Conservation (phyloP, 2,329 filamentous ascomycete species). For the Xenoacremonium recifei region DNA sequence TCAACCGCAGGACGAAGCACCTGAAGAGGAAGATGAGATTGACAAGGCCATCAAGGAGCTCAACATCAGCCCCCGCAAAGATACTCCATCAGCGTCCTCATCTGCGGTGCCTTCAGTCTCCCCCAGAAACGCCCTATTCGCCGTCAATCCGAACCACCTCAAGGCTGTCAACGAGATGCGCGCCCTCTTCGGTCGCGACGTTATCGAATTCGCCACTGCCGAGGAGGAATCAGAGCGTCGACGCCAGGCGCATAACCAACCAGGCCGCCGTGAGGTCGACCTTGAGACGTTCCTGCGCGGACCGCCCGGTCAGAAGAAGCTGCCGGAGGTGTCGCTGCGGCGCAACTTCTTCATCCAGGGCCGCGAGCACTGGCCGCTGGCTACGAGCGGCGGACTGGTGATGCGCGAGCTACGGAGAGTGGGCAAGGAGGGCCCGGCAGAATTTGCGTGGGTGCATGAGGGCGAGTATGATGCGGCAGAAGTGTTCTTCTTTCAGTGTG, state of each 20-base stretch:
- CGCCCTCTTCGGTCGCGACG: slow-evolving; percentile 54
- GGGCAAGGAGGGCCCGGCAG: slow-evolving; percentile 52
- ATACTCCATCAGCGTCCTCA: slow-evolving; percentile 4
- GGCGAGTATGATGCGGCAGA: slow-evolving; percentile 72
- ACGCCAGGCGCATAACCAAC: slow-evolving; percentile 33
- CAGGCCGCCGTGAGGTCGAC: too few species aligned
- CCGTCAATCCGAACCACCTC: slow-evolving; percentile 65
- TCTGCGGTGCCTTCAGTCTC: slow-evolving; percentile 12
- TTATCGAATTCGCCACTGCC: slow-evolving; percentile 52
- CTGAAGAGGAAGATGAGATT: slow-evolving; percentile 48
- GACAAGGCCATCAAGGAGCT: slow-evolving; percentile 53
- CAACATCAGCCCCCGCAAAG: slow-evolving; percentile 30
- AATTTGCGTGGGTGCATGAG: slow-evolving; percentile 80
- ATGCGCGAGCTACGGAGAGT: slow-evolving; percentile 62
- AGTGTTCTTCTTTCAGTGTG: slow-evolving; percentile 70
- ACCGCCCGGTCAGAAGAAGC: slow-evolving; percentile 55
- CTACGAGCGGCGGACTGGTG: slow-evolving; percentile 74
- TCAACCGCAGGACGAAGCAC: slow-evolving; percentile 11
- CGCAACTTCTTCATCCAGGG: slow-evolving; percentile 84
- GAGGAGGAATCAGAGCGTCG: slow-evolving; percentile 47
- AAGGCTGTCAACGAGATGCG: slow-evolving; percentile 92
- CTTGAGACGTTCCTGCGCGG: slow-evolving; percentile 54
- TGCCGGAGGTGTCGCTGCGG: slow-evolving; percentile 69
- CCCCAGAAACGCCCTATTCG: slow-evolving; percentile 42
- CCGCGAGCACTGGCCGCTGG: slow-evolving; percentile 82